These are phyloP conservation scores for Gnomoniopsis smithogilvyi DNA, from an alignment of 2,329 filamentous ascomycete species.

Conservation along the genomic window DNA sequence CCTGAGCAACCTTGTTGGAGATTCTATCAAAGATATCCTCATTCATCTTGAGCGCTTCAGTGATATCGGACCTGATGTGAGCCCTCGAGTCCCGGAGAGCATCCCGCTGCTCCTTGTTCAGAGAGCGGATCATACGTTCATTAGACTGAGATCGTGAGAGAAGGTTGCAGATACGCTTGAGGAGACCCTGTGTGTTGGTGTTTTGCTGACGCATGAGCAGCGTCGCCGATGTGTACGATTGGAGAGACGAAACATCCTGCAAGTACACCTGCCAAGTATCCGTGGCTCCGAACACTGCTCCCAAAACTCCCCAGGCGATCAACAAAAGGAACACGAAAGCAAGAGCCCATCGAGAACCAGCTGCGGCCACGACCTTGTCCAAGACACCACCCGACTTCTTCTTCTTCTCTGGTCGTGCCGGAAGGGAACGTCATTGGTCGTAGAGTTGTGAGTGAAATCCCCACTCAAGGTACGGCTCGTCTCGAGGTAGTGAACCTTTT, in stretches of 20 bases:
- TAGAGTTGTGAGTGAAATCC: slow-evolving; percentile 14
- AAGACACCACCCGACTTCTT: slow-evolving; percentile 12
- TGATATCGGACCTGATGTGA: slow-evolving; percentile 23
- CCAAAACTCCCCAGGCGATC: slow-evolving; percentile 27
- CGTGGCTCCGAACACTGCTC: slow-evolving; percentile 28
- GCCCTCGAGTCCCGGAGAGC: slow-evolving; percentile 19
- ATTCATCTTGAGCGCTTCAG: slow-evolving; percentile 23
- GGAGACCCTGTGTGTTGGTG: slow-evolving; percentile 27
- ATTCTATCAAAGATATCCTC: slow-evolving; percentile 29
- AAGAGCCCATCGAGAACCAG: slow-evolving; percentile 23
- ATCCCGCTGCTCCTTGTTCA: slow-evolving; percentile 19
- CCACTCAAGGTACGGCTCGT: slow-evolving; percentile 15
- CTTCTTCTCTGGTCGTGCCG: background rate
- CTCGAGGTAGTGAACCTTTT: slow-evolving; percentile 15
- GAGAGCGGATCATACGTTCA: slow-evolving; percentile 27
- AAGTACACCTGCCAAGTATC: slow-evolving; percentile 35
- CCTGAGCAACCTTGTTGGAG: slow-evolving; percentile 23
- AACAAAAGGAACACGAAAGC: slow-evolving; percentile 29
- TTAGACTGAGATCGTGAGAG: slow-evolving; percentile 30
- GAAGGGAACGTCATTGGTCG: background rate
- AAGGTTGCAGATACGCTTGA: slow-evolving; percentile 29
- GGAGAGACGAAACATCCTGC: slow-evolving; percentile 33
- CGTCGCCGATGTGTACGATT: slow-evolving; percentile 34
- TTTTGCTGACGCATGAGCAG: slow-evolving; percentile 37
- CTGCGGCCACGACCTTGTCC: slow-evolving; percentile 19